A percentile compares a stretch with the other conserved stretches of the same genome.
These are phyloP conservation scores for Grosmannia serpens DNA, from an alignment of 2,329 filamentous ascomycete genomes.

Conservation along the genomic window DNA sequence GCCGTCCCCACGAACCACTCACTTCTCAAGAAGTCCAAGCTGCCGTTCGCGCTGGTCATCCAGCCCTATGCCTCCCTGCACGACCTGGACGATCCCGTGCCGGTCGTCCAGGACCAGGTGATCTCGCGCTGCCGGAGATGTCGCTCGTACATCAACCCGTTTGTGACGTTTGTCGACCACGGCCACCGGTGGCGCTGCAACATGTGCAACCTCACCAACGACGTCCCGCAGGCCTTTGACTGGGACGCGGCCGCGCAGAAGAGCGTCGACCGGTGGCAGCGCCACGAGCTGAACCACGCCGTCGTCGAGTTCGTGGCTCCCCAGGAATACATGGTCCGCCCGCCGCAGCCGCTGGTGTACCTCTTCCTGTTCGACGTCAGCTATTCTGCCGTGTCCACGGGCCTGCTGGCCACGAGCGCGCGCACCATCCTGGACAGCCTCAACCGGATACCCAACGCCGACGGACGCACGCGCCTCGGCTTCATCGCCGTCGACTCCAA, in stretches of 20 bases:
- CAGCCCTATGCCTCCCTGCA: conserved; percentile 91
- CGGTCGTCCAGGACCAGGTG: conserved; percentile 89
- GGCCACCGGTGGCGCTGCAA: conserved; percentile 98
- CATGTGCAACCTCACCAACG: conserved; percentile 98
- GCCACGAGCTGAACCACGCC: conserved; percentile 87
- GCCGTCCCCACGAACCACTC: conserved; percentile 86
- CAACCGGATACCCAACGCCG: conserved; percentile 95
- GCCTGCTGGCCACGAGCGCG: conserved; percentile 82
- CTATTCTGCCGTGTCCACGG: conserved; percentile 79
- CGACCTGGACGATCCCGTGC: conserved; percentile 82
- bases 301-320: conserved; percentile 96
- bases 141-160: conserved; percentile 95
- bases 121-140: conserved; percentile 95
- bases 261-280: conserved; percentile 81
- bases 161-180: conserved; percentile 90
- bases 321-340: conserved; percentile 98
- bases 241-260: conserved; percentile 93
- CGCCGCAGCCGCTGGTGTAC: conserved; percentile 90
- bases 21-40: conserved; percentile 88
- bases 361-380: conserved; percentile 93
- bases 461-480: conserved; percentile 80
- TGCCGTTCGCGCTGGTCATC: conserved; percentile 91
- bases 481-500: conserved; percentile 94
- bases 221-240: conserved; percentile 97
- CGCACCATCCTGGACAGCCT: conserved; percentile 91